Evolutionary conservation across 1,284 basidiomycete genomes (phyloP), one percentile per base, ranked within the genome.

Genomic region (Melanopsichium pennsylvanicum): DNA sequence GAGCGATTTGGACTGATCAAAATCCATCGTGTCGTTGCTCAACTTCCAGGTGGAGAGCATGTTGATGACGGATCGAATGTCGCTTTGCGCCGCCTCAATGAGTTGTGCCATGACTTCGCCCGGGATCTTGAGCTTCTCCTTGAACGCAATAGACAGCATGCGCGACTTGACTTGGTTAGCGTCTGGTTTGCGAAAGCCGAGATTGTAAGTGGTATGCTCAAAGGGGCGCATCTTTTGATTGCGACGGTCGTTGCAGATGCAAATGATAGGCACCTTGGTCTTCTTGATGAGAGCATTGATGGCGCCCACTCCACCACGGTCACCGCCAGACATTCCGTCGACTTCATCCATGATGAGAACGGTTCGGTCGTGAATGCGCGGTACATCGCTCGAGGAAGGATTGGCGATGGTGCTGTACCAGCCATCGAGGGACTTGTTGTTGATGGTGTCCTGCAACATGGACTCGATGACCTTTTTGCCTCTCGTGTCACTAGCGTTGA

Each of bases 281-380:
- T 97, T 97, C 84, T 90, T 93, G 77, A 98, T 96, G 54, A 99
- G 80, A 0, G 88, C 87, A 60, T 93, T 93, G 74, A 98, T 83
- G 8, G 95, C 95, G 25, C 92, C 94, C 1, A 97, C 90, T 62
- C 95, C 95, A 18, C 96, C 95, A 44, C 95, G 86, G 82, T 99
- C 96, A 22, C 95, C 95, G 2, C 92, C 91, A 6, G 93, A 96
- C 93, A 98, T 98, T 8, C 96, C 95, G 74, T 99, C 95, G 0
- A 98, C 95, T 81, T 99, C 96, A 79, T 99, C 96, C 93, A 99
- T 97, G 81, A 98, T 97, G 37, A 98, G 83, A 68, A 93, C 92
- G 0, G 90, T 88, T 74, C 86, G 88, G 69, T 91, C 87, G 0
- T 90, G 91, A 60, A 97, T 87, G 11, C 88, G 67, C 27, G 37